Evolutionary conservation across 257 asterid genomes (phyloP), one percentile per base, ranked within the genome.

Genomic region (Plantago major): DNA sequence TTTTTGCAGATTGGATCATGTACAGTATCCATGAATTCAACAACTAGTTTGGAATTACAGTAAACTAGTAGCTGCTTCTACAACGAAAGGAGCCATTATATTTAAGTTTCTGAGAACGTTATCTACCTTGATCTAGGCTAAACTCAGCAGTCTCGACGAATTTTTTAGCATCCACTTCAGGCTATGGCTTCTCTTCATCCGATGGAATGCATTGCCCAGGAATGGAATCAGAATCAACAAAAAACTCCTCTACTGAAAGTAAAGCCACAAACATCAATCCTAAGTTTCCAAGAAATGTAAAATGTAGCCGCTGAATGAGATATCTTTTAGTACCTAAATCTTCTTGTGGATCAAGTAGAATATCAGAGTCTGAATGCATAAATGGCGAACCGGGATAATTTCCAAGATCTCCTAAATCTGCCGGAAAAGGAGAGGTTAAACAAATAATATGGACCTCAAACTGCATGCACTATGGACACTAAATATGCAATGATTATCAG

Each of bases 331-430:
- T 79, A 88, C 98, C 95, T 79, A 86, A 82, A 72, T 86, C 95
- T 61, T 86, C 95, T 76, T 95, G 96, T 66, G 96, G 88, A 78
- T 86, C 88, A 6, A 88, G 98, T 56, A 91, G 85, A 71, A 91
- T 79, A 74, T 91, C 98, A 33, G 98, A 91, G 78, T 88, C 95
- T 38, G 98, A 88, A 51, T 87, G 97, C 83, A 92, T 75, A 80
- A 92, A 92, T 7, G 97, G 95, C 28, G 96, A 88, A 60, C 95
- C 92, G 0, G 94, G 88, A 65, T 91, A 85, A 70, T 88, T 92
- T 77, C 95, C 97, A 40, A 92, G 95, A 68, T 88, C 85, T 70
- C 97, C 98, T 75, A 88, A 79, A 74, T 91, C 98, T 91, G 96
- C 77, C 75, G 33, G n/a, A 11, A 63, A 55, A 68, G 13, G 33